These are phyloP conservation scores for Venturia aucupariae DNA, from an alignment of 2,329 filamentous ascomycete species.

Conservation along the genomic window DNA sequence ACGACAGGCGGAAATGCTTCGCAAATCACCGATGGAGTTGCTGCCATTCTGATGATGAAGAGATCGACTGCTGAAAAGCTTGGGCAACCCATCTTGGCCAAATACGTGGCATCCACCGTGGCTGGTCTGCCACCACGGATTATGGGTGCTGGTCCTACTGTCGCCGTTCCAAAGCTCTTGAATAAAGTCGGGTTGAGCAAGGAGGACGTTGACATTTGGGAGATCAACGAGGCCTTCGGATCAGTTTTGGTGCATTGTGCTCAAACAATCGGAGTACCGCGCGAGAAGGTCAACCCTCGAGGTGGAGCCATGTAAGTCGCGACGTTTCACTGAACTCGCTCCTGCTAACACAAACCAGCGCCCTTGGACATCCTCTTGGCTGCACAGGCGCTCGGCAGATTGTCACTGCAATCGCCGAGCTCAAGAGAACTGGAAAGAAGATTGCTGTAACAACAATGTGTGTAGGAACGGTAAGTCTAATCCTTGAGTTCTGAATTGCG, in stretches of 20 bases:
- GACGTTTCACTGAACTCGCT: background rate
- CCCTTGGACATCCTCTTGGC: slow-evolving; percentile 88
- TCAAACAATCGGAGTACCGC: slow-evolving; percentile 72
- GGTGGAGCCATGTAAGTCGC: slow-evolving; percentile 64
- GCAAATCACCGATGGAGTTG: slow-evolving; percentile 88
- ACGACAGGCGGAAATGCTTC: slow-evolving; percentile 96
- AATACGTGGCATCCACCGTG: slow-evolving; percentile 77
- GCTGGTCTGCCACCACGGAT: slow-evolving; percentile 86
- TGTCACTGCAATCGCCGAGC: slow-evolving; percentile 81
- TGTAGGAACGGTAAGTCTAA: slow-evolving; percentile 58
- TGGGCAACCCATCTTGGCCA: slow-evolving; percentile 81
- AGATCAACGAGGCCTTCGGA: slow-evolving; percentile 99
- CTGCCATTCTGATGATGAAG: slow-evolving; percentile 92
- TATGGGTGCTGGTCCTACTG: slow-evolving; percentile 94
- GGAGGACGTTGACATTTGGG: slow-evolving; percentile 86
- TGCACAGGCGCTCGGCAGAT: slow-evolving; percentile 93
- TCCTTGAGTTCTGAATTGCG: background rate
- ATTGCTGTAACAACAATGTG: slow-evolving; percentile 95
- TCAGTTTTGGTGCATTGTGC: slow-evolving; percentile 35
- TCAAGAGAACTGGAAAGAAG: slow-evolving; percentile 74
- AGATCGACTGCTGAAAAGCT: slow-evolving; percentile 81
- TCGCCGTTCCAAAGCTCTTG: slow-evolving; percentile 85
- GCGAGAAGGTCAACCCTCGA: slow-evolving; percentile 92
- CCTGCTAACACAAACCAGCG: slow-evolving; percentile 28
- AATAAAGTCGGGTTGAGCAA: slow-evolving; percentile 75